These are phyloP conservation scores for Coprinopsis sp. DNA, from an alignment of 768 basidiomycete genomes.

Conservation along the genomic window DNA sequence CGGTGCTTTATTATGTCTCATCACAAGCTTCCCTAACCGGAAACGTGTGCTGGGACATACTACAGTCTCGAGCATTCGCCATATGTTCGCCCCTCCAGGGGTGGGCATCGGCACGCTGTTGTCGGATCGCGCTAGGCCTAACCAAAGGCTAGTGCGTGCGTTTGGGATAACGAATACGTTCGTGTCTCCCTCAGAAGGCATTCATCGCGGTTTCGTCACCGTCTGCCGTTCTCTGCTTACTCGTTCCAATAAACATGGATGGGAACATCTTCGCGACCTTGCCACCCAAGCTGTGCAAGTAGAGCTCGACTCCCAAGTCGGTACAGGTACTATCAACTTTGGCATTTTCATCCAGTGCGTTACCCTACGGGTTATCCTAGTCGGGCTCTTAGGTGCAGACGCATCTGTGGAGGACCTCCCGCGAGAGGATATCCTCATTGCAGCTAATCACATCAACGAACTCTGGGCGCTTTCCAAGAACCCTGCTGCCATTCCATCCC, in stretches of 20 bases:
- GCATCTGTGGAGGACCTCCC: slow-evolving; percentile 25
- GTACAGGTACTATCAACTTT: slow-evolving; percentile 21
- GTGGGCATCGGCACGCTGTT: slow-evolving; percentile 18
- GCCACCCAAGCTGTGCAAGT: slow-evolving; percentile 27
- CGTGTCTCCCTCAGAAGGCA: slow-evolving; percentile 31
- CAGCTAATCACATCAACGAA: slow-evolving; percentile 38
- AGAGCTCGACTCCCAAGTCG: slow-evolving; percentile 12
- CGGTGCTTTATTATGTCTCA: background rate
- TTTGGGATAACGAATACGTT: slow-evolving; percentile 47
- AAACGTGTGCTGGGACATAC: slow-evolving; percentile 2
- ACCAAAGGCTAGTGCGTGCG: slow-evolving; percentile 28
- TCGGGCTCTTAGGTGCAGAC: slow-evolving; percentile 35
- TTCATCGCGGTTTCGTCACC: slow-evolving; percentile 33
- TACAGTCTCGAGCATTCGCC: slow-evolving; percentile 7
- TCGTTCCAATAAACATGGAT: slow-evolving; percentile 22
- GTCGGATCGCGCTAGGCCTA: slow-evolving; percentile 29
- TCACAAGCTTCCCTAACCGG: background rate
- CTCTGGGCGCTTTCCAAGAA: slow-evolving; percentile 46
- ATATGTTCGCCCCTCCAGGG: slow-evolving; percentile 13
- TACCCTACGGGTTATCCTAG: slow-evolving; percentile 38
- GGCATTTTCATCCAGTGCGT: slow-evolving; percentile 40
- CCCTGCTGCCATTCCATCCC: slow-evolving; percentile 22
- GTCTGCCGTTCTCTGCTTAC: slow-evolving; percentile 27
- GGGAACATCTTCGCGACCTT: slow-evolving; percentile 28
- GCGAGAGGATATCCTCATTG: slow-evolving; percentile 27